These are phyloP conservation scores for Phytopythium cucurbitacearum DNA, from an alignment of 352 stramenopile species.

Conservation along the genomic window DNA sequence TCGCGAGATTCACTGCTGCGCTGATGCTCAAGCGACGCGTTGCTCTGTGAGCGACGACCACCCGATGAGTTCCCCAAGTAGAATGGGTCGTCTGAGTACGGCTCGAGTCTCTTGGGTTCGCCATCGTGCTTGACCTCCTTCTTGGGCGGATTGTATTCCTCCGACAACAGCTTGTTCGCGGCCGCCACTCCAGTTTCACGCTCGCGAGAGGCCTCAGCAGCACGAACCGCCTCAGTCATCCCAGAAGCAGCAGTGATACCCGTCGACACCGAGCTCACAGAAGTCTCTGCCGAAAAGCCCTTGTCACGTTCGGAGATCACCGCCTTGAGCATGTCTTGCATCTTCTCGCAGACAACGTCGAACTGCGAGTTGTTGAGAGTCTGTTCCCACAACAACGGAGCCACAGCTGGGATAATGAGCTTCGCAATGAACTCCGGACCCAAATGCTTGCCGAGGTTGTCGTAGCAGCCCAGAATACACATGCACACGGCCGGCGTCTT, in stretches of 20 bases:
- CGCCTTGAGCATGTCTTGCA: conserved; percentile 87
- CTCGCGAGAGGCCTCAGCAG: conserved; percentile 65
- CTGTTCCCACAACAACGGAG: conserved; percentile 76
- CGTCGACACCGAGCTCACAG: conserved; percentile 56
- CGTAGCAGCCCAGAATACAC: conserved; percentile 86
- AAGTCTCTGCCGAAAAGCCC: conserved; percentile 64
- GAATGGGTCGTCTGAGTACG: conserved; percentile 80
- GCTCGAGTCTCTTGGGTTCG: conserved; percentile 35
- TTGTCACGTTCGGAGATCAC: conserved; percentile 83
- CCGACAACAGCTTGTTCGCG: conserved; percentile 73
- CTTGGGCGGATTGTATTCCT: conserved; percentile 71
- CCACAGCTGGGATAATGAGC: conserved; percentile 76
- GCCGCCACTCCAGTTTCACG: conserved; percentile 54
- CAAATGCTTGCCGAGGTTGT: conserved; percentile 86
- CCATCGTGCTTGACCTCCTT: conserved; percentile 21
- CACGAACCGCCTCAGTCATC: conserved; percentile 60
- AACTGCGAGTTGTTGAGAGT: conserved; percentile 80
- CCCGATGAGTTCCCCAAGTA: conserved; percentile 46
- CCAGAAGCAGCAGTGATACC: conserved; percentile 54
- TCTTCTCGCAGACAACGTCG: conserved; percentile 82
- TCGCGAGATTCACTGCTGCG: conserved; percentile 8
- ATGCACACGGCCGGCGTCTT: conserved; percentile 84
- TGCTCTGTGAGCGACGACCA: conserved; percentile 40
- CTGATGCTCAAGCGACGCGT: conserved; percentile 9
- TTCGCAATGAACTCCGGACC: conserved; percentile 80